Conservation (phyloP, 345 rosid genomes). For the Boechera divaricarpa region DNA sequence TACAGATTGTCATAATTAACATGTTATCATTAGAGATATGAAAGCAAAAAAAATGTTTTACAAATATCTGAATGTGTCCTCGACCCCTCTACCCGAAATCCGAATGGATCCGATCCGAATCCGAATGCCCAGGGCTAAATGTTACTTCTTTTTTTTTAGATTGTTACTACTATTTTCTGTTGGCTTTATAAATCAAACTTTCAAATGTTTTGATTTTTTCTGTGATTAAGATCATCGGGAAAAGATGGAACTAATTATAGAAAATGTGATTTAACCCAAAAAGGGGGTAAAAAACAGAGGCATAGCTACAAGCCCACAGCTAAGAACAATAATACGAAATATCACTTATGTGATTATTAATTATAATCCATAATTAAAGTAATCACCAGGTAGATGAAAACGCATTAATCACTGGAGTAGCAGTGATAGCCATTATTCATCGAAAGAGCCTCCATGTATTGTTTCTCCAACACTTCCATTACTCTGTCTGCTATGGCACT, state of each 20-base stretch:
- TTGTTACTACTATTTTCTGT: too few species aligned
- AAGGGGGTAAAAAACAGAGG: background rate
- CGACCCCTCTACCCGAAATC: too few species aligned
- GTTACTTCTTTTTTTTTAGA: too few species aligned
- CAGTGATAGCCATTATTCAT: slow-evolving; percentile 42
- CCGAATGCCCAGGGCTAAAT: too few species aligned
- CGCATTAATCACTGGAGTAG: slow-evolving; percentile 37
- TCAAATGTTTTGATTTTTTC: too few species aligned
- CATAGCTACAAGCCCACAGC: background rate
- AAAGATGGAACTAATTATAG: background rate
- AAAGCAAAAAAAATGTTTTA: too few species aligned
- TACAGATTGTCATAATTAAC: too few species aligned
- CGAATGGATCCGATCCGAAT: too few species aligned
- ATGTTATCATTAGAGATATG: too few species aligned
- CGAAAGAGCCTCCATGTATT: slow-evolving; percentile 57
- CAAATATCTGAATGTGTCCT: too few species aligned
- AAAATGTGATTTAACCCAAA: background rate
- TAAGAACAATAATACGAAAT: slow-evolving; percentile 19
- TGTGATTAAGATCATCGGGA: background rate
- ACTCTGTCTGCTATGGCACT: slow-evolving; percentile 79
- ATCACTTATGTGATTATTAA: slow-evolving; percentile 22
- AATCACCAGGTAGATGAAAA: slow-evolving; percentile 5
- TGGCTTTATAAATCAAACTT: too few species aligned
- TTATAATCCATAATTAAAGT: slow-evolving; percentile 12
- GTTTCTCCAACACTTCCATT: slow-evolving; percentile 71